These are phyloP conservation scores for Auriculariales sp. DNA, from an alignment of 768 basidiomycete species.

Conservation along the genomic window DNA sequence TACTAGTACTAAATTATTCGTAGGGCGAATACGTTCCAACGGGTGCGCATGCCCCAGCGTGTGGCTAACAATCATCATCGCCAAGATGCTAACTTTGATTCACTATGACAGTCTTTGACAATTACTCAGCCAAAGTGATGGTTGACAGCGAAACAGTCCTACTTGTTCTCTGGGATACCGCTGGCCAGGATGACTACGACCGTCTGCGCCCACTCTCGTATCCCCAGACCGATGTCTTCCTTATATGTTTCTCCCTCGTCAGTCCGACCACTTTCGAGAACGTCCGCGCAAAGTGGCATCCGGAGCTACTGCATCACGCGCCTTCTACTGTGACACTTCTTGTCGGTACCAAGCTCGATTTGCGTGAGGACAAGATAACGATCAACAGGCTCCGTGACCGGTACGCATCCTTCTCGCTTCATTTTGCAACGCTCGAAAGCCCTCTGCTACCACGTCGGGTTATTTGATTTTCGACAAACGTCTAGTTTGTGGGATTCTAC, in stretches of 20 bases:
- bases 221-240: not conserved
- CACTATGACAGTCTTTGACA: conserved; percentile 28
- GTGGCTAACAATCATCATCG: conserved; percentile 31
- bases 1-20: not conserved
- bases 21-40: conserved; percentile 15
- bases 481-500: conserved; percentile 5
- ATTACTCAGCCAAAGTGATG: conserved; percentile 3
- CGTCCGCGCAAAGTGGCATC: conserved; percentile 19
- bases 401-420: too few species aligned
- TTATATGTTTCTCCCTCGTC: not conserved
- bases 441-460: conserved; percentile 1
- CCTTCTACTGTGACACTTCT: conserved; percentile 28
- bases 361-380: conserved; percentile 29
- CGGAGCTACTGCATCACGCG: conserved; percentile 31
- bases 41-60: conserved; percentile 22
- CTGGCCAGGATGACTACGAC: not conserved
- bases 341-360: conserved; percentile 29
- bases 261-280: not conserved
- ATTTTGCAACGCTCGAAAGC: too few species aligned
- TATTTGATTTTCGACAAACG: conserved; percentile 2
- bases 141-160: too few species aligned
- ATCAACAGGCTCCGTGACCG: too few species aligned
- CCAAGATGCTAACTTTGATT: conserved; percentile 28
- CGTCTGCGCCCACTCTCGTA: not conserved
- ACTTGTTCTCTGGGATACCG: not conserved